Evolutionary conservation across 164 flowering plant species (phyloP).

Genomic region (Liquidambar formosana): DNA sequence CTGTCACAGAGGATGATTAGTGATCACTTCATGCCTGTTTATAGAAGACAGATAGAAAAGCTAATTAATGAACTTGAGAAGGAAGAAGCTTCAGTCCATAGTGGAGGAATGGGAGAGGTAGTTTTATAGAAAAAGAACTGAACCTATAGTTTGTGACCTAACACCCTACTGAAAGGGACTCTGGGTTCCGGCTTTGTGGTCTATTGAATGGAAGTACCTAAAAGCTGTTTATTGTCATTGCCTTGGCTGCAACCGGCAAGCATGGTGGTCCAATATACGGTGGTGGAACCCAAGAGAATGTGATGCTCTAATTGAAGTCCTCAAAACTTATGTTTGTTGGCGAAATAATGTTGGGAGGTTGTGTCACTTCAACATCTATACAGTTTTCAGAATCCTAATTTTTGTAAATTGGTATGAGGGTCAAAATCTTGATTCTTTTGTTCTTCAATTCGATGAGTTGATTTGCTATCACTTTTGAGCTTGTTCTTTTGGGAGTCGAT

Average conservation of each 20-base stretch:
- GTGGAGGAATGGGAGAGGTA: slow-evolving; percentile 5
- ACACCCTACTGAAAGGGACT: background rate
- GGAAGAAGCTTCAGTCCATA: slow-evolving; percentile 23
- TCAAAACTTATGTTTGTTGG: too few relatives aligned
- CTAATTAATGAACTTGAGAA: slow-evolving; percentile 64
- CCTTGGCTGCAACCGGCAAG: too few relatives aligned
- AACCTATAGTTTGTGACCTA: background rate
- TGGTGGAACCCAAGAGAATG: too few relatives aligned
- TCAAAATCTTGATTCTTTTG: background rate
- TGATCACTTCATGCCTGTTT: slow-evolving; percentile 95
- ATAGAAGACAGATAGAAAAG: slow-evolving; percentile 80
- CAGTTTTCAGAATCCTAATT: background rate
- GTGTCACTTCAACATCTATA: background rate
- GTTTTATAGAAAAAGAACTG: slow-evolving; percentile 9
- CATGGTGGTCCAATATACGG: too few relatives aligned
- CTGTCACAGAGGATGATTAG: slow-evolving; percentile 83
- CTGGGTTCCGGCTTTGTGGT: too few relatives aligned
- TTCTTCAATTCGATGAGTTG: background rate
- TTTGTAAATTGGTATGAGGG: background rate
- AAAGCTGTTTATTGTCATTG: too few relatives aligned
- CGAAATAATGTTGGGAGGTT: too few relatives aligned
- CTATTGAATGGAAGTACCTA: too few relatives aligned
- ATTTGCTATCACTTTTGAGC: background rate
- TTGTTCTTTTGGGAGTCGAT: background rate
- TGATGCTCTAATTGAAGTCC: too few relatives aligned